Percentiles rank a stretch among this genome's conserved stretches.
phyloP scores from a whole-genome alignment of 2,329 filamentous ascomycete species.

The Cladosporium phlei region DNA sequence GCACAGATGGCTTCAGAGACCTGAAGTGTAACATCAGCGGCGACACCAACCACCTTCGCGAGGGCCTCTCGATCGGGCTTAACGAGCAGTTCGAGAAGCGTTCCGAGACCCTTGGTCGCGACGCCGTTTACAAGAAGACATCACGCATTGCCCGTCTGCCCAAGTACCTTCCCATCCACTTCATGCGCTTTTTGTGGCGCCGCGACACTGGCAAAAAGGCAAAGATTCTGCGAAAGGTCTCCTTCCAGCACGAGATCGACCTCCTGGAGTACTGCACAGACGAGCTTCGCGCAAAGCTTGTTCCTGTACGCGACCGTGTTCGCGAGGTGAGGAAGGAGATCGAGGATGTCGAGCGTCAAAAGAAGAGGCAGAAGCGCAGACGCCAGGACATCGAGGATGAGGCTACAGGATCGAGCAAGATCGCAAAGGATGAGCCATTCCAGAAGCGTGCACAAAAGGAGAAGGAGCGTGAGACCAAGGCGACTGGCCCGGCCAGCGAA shows the following conservation, averaged over 20 bases:
- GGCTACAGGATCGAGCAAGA: slow-evolving; percentile 29
- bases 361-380: slow-evolving; percentile 81
- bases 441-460: slow-evolving; percentile 83
- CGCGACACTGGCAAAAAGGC: slow-evolving; percentile 94
- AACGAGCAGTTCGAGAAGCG: slow-evolving; percentile 88
- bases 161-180: slow-evolving; percentile 94
- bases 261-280: slow-evolving; percentile 94
- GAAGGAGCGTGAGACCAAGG: slow-evolving; percentile 41
- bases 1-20: slow-evolving; percentile 77
- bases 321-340: slow-evolving; percentile 93
- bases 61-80: slow-evolving; percentile 77
- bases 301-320: slow-evolving; percentile 94
- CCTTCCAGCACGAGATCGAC: slow-evolving; percentile 89
- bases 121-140: slow-evolving; percentile 82
- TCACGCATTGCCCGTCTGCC: slow-evolving; percentile 86
- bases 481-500: slow-evolving; percentile 31
- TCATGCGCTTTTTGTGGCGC: slow-evolving; percentile 98
- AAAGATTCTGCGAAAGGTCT: slow-evolving; percentile 99
- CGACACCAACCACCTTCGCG: slow-evolving; percentile 81
- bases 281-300: slow-evolving; percentile 71
- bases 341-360: slow-evolving; percentile 82
- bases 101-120: slow-evolving; percentile 69
- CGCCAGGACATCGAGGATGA: slow-evolving; percentile 52
- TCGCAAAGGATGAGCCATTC: slow-evolving; percentile 58
- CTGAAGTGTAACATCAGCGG: slow-evolving; percentile 92